A percentile compares a stretch with the other conserved stretches of the same genome.
phyloP scores from a whole-genome alignment of 306 rosid genomes.

The Luffa acutangula region DNA sequence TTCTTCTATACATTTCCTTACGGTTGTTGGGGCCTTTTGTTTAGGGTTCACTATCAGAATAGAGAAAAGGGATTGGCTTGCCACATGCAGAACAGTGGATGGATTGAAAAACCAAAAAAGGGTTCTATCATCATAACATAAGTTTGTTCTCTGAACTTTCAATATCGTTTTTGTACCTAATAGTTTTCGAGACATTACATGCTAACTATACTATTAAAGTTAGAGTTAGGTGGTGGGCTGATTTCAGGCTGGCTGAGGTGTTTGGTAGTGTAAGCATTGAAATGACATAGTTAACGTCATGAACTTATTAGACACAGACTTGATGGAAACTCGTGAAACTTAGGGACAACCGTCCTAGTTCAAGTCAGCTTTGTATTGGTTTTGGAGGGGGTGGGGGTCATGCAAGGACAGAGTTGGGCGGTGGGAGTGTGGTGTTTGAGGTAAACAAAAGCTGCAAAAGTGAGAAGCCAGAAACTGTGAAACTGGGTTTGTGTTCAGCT shows the following conservation, averaged over 20 bases:
- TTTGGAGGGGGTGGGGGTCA: not conserved
- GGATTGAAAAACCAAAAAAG: not conserved
- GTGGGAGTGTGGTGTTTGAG: not conserved
- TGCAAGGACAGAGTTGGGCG: not conserved
- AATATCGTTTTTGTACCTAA: not conserved
- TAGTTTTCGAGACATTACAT: too few species aligned
- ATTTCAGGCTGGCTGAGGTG: not conserved
- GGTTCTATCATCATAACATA: not conserved
- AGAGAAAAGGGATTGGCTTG: not conserved
- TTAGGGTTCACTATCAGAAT: not conserved
- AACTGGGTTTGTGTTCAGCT: not conserved
- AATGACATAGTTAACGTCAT: too few species aligned
- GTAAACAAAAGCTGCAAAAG: not conserved
- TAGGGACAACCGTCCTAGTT: not conserved
- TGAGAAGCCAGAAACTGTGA: not conserved
- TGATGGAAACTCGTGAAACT: not conserved
- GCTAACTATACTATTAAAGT: too few species aligned
- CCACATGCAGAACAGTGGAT: slow-evolving; percentile 2
- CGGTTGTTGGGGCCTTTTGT: not conserved
- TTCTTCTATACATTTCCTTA: not conserved
- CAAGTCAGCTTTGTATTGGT: not conserved
- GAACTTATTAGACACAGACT: too few species aligned
- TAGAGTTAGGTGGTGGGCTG: too few species aligned
- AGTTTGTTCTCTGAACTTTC: not conserved
- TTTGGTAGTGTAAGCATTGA: not conserved